Evolutionary conservation across 1,284 basidiomycete species (phyloP).

Genomic region (Blastosporella zonata): DNA sequence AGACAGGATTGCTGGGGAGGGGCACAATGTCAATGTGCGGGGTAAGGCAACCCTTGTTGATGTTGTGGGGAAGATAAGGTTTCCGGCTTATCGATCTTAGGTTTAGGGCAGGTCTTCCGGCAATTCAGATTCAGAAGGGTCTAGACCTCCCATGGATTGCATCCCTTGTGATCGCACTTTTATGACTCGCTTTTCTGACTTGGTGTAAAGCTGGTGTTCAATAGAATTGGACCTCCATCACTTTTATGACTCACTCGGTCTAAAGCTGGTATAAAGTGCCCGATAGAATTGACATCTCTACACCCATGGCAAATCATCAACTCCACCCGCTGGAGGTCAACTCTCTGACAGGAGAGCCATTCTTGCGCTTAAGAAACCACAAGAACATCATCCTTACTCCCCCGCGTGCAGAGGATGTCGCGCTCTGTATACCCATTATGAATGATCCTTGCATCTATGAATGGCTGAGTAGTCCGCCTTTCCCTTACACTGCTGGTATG

Average conservation of each 20-base stretch:
- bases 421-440: slow-evolving; percentile 34
- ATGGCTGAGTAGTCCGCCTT: slow-evolving; percentile 45
- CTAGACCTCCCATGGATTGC: too few relatives aligned
- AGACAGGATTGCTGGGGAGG: slow-evolving; percentile 8
- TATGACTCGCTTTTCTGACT: too few relatives aligned
- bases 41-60: slow-evolving; percentile 16
- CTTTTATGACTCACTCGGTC: too few relatives aligned
- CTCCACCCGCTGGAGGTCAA: slow-evolving; percentile 43
- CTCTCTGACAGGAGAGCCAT: slow-evolving; percentile 45
- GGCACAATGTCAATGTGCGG: slow-evolving; percentile 7
- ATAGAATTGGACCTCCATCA: too few relatives aligned
- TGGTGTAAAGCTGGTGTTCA: too few relatives aligned
- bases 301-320: slow-evolving; percentile 26
- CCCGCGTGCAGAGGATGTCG: slow-evolving; percentile 45
- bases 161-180: not conserved
- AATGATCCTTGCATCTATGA: slow-evolving; percentile 49
- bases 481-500: slow-evolving; percentile 40
- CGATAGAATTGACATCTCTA: not conserved
- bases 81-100: slow-evolving; percentile 19
- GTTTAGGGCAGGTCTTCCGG: slow-evolving; percentile 20
- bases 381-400: slow-evolving; percentile 59
- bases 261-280: not conserved
- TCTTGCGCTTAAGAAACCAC: slow-evolving; percentile 46
- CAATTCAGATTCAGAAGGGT: too few relatives aligned
- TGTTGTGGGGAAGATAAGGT: slow-evolving; percentile 15